Evolutionary conservation across 208 protist genomes (phyloP).

Genomic region (Herpetomonas tarakana): DNA sequence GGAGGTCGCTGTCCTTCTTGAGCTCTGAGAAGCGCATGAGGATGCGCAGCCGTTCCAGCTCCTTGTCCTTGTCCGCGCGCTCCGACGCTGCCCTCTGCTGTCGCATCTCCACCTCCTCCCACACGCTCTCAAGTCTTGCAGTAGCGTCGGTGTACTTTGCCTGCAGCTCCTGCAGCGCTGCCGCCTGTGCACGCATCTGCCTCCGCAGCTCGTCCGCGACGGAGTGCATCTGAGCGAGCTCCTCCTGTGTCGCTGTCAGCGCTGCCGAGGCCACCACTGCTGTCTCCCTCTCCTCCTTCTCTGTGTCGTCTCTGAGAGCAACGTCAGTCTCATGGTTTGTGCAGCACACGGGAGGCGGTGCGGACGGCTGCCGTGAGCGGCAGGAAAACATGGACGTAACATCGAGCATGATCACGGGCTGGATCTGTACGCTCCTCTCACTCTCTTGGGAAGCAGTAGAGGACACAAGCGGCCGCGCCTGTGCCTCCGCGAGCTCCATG

Average conservation of each 20-base stretch:
- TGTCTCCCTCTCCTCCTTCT: constrained; percentile 10
- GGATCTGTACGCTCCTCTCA: background rate
- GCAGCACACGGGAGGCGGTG: background rate
- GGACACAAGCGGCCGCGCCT: no score
- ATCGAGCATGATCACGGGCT: constrained; percentile 55
- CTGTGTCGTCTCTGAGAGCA: constrained; percentile 1
- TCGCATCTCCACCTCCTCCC: constrained; percentile 9
- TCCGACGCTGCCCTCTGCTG: constrained; percentile 4
- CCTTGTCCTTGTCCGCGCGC: constrained; percentile 29
- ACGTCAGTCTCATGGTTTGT: no score
- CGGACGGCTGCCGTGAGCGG: background rate
- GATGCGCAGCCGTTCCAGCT: constrained; percentile 56
- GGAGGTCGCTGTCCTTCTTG: constrained; percentile 64
- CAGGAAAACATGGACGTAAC: constrained; percentile 35
- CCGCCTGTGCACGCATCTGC: background rate
- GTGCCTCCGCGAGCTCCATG: no score
- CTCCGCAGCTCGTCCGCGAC: background rate
- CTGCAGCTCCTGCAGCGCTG: background rate
- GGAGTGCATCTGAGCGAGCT: background rate
- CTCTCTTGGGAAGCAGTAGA: no score
- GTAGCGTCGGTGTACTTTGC: constrained; percentile 2
- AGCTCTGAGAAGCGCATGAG: constrained; percentile 75
- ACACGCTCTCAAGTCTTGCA: background rate
- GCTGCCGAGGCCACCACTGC: no score
- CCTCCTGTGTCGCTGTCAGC: background rate